Conservation (phyloP, 306 rosid genomes). For the Cercis canadensis region DNA sequence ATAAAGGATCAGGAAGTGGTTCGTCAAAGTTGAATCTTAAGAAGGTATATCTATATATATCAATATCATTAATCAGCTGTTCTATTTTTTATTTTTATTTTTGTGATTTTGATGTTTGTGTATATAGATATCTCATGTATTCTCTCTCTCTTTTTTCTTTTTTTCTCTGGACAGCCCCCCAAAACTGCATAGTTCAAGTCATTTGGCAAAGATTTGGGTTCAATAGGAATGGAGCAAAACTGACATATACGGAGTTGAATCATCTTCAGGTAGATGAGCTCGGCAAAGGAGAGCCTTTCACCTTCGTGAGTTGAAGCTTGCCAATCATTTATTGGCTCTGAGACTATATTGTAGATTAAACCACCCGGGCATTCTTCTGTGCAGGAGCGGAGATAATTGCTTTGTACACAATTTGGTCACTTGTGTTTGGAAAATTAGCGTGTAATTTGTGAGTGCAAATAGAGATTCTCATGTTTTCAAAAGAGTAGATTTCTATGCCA, state of each 20-base stretch:
- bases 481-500: conserved; percentile 38
- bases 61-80: conserved; percentile 10
- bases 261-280: conserved; percentile 42
- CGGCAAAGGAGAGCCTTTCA: conserved; percentile 47
- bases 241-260: conserved; percentile 40
- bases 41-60: conserved; percentile 51
- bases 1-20: conserved; percentile 59
- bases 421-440: conserved; percentile 46
- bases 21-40: conserved; percentile 47
- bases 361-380: conserved; percentile 45
- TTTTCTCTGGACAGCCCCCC: conserved; percentile 55
- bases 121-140: conserved; percentile 5
- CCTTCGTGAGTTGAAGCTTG: conserved; percentile 41
- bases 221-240: conserved; percentile 46
- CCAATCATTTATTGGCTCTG: conserved; percentile 34
- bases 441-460: conserved; percentile 54
- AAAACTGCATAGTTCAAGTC: conserved; percentile 56
- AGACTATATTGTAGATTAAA: conserved; percentile 50
- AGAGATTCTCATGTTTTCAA: conserved; percentile 42
- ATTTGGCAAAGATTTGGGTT: conserved; percentile 43
- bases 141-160: background rate
- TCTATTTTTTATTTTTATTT: background rate
- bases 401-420: conserved; percentile 42
- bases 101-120: background rate
- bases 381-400: conserved; percentile 51